Base-by-base conservation (phyloP, 805 yeast genomes). In the Grigorovia yakushimaensis region DNA sequence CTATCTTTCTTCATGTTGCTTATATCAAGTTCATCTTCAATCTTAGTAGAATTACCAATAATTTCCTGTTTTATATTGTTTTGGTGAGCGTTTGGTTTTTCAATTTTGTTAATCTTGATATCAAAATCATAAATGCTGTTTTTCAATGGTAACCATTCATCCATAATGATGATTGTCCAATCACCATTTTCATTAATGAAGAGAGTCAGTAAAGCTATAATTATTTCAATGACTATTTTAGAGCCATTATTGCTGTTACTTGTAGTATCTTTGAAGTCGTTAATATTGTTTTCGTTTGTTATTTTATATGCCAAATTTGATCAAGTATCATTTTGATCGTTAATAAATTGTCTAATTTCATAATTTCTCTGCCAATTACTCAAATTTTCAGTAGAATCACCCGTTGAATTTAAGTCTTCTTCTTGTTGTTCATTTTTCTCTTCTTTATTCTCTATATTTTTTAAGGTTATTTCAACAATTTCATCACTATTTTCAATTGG, bases 131-230 rank as follows among this genome's bases (percentile, higher is more conserved):
- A 17, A 15, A 15, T 9, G 20, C 22, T 24, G 19, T 13, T 42
- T 41, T 30, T 41, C 6, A 37, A 18, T 24, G 35, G 45, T 3
- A 55, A 44, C 69, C 69, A 65, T 19, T 61, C 59, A 13, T 61
- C 66, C 17, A 55, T 49, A 0, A 65, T 56, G 10, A 59, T 41
- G 20, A 58, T 55, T 19, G 49, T 46, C 69, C 68, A 65, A 27
- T 64, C 61, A 7, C 68, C 68, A 15, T 54, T 51, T 42, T 61
- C 67, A 45, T 61, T 52, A 9, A 65, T 55, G 36, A 65, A 64
- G 20, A 65, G 49, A 5, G 67, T 55, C 35, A 64, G 47, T 23
- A 65, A 45, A 1, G 61, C 54, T n/a, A 54, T 52, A 42, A 64
- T 58, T 13, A 54, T 46, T 45, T 65, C 69, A 2, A 64, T 51